Conservation (phyloP, 139 green algal genomes). For the Penium margaritaceum region DNA sequence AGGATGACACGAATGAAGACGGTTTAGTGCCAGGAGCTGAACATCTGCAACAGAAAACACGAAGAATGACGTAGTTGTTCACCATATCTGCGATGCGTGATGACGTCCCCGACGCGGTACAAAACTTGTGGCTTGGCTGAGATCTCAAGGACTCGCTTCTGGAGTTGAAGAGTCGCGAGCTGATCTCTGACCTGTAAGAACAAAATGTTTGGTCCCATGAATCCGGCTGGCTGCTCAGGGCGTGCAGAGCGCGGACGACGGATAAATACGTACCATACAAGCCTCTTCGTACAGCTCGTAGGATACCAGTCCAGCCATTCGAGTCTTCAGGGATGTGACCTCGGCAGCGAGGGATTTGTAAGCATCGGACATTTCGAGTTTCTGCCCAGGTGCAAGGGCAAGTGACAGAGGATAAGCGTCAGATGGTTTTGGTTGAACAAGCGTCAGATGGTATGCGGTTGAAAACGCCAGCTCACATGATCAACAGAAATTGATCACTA, state of each 20-base stretch:
- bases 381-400: no score
- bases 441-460: no score
- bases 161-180: constrained; percentile 24
- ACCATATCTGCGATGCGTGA: constrained; percentile 43
- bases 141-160: constrained; percentile 40
- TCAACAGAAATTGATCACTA: constrained; percentile 4
- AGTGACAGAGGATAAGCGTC: no score
- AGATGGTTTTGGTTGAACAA: no score
- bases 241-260: no score
- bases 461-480: no score
- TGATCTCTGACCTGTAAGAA: constrained; percentile 32
- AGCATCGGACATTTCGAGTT: constrained; percentile 26
- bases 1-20: background rate
- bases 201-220: no score
- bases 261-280: constrained; percentile 3
- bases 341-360: constrained; percentile 4
- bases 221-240: no score
- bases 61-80: constrained; percentile 3
- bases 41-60: constrained; percentile 1
- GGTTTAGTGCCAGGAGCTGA: no score
- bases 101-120: constrained; percentile 41
- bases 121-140: constrained; percentile 29
- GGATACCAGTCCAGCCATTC: constrained; percentile 8
- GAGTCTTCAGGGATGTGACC: constrained; percentile 6
- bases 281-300: constrained; percentile 27